Evolutionary conservation across 257 asterid genomes (phyloP).

Genomic region (Gentiana straminea): DNA sequence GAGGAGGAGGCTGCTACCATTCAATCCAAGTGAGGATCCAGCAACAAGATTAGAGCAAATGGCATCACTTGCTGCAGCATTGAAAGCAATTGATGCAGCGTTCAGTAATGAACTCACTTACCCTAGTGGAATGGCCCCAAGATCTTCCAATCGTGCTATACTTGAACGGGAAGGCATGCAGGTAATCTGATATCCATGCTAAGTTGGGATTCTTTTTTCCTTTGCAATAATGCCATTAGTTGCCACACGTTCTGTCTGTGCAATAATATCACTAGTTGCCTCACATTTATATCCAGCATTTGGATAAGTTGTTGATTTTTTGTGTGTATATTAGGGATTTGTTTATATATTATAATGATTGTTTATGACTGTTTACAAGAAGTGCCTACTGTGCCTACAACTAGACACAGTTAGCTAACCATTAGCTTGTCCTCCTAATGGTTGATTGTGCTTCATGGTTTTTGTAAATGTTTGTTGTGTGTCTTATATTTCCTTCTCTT

Average conservation of each 20-base stretch:
- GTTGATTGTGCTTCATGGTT: too few species aligned
- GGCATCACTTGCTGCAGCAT: slow-evolving; percentile 85
- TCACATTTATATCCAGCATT: too few species aligned
- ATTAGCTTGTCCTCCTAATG: too few species aligned
- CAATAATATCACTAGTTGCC: not conserved
- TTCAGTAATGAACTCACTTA: slow-evolving; percentile 73
- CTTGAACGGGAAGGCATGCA: slow-evolving; percentile 85
- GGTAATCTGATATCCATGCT: slow-evolving; percentile 25
- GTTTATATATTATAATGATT: too few species aligned
- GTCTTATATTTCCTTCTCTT: too few species aligned
- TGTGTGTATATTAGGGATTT: not conserved
- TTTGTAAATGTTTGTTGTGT: too few species aligned
- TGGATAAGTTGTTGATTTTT: not conserved
- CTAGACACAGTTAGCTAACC: too few species aligned
- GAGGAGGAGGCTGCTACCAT: slow-evolving; percentile 61
- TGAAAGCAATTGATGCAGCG: slow-evolving; percentile 55
- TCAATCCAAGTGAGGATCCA: slow-evolving; percentile 58
- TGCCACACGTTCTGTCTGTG: too few species aligned
- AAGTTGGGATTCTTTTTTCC: too few species aligned
- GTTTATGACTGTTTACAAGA: too few species aligned
- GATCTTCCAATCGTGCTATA: slow-evolving; percentile 55
- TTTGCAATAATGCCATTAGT: not conserved
- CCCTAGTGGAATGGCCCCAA: slow-evolving; percentile 64
- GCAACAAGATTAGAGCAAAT: slow-evolving; percentile 65
- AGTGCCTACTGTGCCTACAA: too few species aligned